Evolutionary conservation across 169 alveolate genomes (phyloP).

Genomic region (Perkinsus chesapeaki): DNA sequence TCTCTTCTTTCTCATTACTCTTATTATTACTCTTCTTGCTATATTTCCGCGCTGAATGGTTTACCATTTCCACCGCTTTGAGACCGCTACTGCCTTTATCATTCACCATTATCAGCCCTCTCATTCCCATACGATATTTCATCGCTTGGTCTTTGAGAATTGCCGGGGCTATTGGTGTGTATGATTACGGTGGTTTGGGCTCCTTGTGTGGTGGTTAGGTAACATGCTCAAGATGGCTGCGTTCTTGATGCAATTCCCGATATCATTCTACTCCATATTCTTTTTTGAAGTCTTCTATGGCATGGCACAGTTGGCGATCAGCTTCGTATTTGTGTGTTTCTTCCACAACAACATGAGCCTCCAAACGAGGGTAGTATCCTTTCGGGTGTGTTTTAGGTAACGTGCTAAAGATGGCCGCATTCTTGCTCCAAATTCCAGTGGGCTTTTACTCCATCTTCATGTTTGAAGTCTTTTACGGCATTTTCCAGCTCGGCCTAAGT

Average conservation of each 20-base stretch:
- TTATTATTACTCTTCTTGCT: too few relatives aligned
- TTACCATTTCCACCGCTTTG: neutral
- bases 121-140: neutral
- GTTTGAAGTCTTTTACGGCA: neutral
- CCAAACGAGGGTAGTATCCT: neutral
- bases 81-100: neutral
- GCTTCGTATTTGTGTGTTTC: neutral
- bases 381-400: neutral
- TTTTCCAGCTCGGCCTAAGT: neutral
- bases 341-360: neutral
- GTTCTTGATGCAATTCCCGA: neutral
- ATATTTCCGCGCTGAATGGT: too few relatives aligned
- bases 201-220: neutral
- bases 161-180: neutral
- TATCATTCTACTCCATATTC: neutral
- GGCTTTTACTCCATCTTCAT: slow-evolving; percentile 3
- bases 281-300: neutral
- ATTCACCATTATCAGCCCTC: neutral
- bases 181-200: neutral
- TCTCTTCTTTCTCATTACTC: too few relatives aligned
- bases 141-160: neutral
- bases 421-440: neutral
- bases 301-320: neutral
- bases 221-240: slow-evolving; percentile 4
- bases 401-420: neutral